A percentile compares a stretch with the other conserved stretches of the same genome.
These are phyloP conservation scores for Cordyceps javanica DNA, from an alignment of 2,329 filamentous ascomycete species.

Conservation along the genomic window DNA sequence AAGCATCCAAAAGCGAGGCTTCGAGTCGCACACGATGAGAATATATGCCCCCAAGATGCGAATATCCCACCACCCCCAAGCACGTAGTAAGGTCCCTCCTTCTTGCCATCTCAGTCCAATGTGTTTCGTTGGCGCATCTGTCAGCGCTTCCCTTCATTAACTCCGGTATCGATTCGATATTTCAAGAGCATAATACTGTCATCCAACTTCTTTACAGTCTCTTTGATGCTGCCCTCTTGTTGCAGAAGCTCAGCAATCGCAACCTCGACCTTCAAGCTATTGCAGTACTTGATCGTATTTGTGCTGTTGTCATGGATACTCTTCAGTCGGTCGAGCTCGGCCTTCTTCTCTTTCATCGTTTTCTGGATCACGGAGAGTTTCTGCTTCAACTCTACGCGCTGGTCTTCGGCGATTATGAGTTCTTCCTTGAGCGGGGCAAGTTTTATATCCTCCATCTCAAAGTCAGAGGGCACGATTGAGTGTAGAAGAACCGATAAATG, in stretches of 20 bases:
- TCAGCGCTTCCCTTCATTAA: background rate
- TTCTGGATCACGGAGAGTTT: background rate
- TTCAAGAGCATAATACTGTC: conserved; percentile 1
- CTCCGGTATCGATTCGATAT: background rate
- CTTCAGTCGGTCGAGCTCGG: background rate
- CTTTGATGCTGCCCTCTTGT: background rate
- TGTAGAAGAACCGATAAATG: no score
- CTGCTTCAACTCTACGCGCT: background rate
- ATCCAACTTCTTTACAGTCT: background rate
- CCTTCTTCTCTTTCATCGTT: background rate
- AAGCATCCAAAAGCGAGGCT: no score
- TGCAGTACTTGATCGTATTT: background rate
- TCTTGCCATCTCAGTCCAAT: background rate
- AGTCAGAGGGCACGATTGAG: background rate
- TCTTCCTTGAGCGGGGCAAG: background rate
- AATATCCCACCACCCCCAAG: no score
- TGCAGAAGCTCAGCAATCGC: conserved; percentile 2
- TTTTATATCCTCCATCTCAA: background rate
- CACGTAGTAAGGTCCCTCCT: background rate
- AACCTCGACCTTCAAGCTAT: background rate
- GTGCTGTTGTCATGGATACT: background rate
- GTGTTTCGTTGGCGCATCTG: background rate
- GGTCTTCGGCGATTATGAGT: background rate
- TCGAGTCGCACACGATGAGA: no score
- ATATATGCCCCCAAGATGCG: no score